These are phyloP conservation scores for Mortierella polycephala DNA, from an alignment of 371 early-diverging fungal genomes.

Conservation along the genomic window DNA sequence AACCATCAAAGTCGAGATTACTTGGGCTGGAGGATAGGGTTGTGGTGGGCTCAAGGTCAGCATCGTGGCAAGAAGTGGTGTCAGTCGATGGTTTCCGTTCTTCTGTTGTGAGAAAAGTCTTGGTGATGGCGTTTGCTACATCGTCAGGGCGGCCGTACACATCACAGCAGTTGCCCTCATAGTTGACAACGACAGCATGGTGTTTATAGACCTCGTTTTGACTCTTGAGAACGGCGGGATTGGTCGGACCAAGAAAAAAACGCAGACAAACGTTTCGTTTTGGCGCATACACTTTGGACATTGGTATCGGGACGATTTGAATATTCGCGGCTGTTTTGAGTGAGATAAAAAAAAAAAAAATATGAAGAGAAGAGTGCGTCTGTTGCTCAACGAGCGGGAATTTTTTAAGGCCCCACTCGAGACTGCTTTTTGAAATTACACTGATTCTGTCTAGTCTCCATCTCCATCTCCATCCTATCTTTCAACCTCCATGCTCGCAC, in stretches of 20 bases:
- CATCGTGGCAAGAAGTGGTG: background rate
- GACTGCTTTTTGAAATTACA: too few species aligned
- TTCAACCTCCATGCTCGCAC: too few species aligned
- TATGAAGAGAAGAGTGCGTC: too few species aligned
- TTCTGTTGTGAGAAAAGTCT: conserved; percentile 3
- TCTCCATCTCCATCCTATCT: too few species aligned
- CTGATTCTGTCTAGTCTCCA: too few species aligned
- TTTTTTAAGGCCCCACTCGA: too few species aligned
- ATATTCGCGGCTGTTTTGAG: background rate
- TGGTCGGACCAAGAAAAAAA: conserved; percentile 29
- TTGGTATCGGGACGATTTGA: background rate
- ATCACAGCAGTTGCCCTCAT: conserved; percentile 24
- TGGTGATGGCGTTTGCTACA: conserved; percentile 15
- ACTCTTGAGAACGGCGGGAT: conserved; percentile 12
- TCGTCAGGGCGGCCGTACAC: conserved; percentile 28
- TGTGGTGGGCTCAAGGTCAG: too few species aligned
- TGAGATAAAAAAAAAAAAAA: background rate
- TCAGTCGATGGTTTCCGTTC: background rate
- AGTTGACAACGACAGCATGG: conserved; percentile 20
- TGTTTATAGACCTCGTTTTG: conserved; percentile 17
- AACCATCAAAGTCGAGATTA: too few species aligned
- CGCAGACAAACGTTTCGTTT: conserved; percentile 24
- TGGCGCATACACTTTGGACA: too few species aligned
- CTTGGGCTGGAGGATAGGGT: too few species aligned
- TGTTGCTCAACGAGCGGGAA: too few species aligned